Percentiles rank a stretch among this genome's conserved stretches.
These are phyloP conservation scores for Colletotrichum agaves DNA, from an alignment of 2,329 filamentous ascomycete species.

Conservation along the genomic window DNA sequence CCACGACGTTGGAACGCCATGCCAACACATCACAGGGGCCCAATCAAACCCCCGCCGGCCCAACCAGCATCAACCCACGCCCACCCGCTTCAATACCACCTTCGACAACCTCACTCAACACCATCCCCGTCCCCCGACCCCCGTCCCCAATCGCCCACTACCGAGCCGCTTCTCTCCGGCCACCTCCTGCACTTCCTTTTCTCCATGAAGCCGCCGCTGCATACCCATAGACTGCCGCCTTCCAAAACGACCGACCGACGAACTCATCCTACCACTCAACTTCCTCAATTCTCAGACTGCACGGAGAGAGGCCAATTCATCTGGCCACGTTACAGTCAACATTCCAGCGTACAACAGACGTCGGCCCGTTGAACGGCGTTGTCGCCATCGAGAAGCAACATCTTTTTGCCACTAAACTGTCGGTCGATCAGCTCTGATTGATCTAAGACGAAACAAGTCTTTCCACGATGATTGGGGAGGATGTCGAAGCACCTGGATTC, in stretches of 20 bases:
- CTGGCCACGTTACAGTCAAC: slow-evolving; percentile 12
- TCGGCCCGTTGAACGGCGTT: not conserved
- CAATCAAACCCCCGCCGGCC: slow-evolving; percentile 33
- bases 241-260: slow-evolving; percentile 2
- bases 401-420: not conserved
- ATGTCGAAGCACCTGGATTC: not conserved
- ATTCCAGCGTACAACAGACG: not conserved
- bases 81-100: slow-evolving; percentile 15
- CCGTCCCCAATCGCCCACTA: slow-evolving; percentile 27
- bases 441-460: no score
- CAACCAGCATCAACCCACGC: slow-evolving; percentile 33
- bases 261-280: not conserved
- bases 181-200: slow-evolving; percentile 16
- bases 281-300: not conserved
- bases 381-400: not conserved
- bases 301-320: not conserved
- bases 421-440: not conserved
- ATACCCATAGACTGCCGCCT: not conserved
- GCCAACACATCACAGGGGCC: slow-evolving; percentile 39
- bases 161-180: slow-evolving; percentile 23
- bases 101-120: slow-evolving; percentile 11
- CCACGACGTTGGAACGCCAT: slow-evolving; percentile 39
- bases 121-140: slow-evolving; percentile 6
- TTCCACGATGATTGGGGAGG: not conserved
- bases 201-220: not conserved